Percentiles rank a stretch among this genome's conserved stretches.
Evolutionary conservation across 108 stramenopile species (phyloP).

Genomic region (Nitzschia putrida): DNA sequence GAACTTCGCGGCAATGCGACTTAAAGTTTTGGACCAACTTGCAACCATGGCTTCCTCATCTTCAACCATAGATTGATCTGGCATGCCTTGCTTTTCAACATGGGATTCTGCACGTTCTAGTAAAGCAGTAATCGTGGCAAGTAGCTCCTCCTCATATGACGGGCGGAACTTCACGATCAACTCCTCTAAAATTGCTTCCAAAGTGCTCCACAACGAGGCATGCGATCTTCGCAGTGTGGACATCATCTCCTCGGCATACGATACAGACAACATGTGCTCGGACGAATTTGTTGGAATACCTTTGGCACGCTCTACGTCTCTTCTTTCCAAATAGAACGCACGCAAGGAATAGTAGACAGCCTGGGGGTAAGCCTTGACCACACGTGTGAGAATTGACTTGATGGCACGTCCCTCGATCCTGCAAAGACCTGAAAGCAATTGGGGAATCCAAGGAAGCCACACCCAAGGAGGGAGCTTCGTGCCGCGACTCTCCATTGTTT

Average conservation of each 20-base stretch:
- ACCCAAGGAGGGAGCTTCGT: constrained; percentile 84
- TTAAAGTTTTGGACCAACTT: constrained; percentile 62
- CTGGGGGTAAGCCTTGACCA: constrained; percentile 82
- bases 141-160: constrained; percentile 89
- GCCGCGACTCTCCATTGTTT: constrained; percentile 73
- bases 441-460: constrained; percentile 94
- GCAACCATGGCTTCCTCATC: constrained; percentile 56
- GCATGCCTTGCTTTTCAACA: constrained; percentile 37
- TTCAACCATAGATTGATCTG: constrained; percentile 30
- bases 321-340: constrained; percentile 82
- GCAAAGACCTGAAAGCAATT: constrained; percentile 81
- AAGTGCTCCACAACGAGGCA: constrained; percentile 81
- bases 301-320: constrained; percentile 80
- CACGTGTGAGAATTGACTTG: constrained; percentile 57
- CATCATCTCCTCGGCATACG: constrained; percentile 86
- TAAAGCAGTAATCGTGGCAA: constrained; percentile 79
- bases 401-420: constrained; percentile 66
- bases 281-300: constrained; percentile 20
- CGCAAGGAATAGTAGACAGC: constrained; percentile 82
- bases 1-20: constrained; percentile 71
- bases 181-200: constrained; percentile 92
- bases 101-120: constrained; percentile 66
- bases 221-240: constrained; percentile 79
- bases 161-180: constrained; percentile 89
- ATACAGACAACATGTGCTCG: constrained; percentile 56